Evolutionary conservation across 2,329 filamentous ascomycete genomes (phyloP), one percentile per base, ranked within the genome.

Genomic region (Simplicillium sp.): DNA sequence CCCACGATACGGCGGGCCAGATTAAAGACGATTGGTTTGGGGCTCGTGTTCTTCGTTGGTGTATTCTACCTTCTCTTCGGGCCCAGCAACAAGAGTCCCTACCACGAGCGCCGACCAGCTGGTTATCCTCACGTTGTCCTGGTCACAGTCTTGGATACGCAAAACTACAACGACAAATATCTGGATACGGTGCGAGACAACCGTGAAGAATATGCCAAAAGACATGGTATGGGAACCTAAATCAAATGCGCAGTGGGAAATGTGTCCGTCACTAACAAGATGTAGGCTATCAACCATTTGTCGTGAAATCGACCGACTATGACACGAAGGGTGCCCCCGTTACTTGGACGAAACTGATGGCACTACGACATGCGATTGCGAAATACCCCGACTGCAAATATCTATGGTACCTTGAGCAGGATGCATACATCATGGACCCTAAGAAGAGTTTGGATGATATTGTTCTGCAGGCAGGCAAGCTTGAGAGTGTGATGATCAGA

Each of bases 401-500:
- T 59, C 75, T 97, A 58, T 97, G 90, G 82, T 87, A 83, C 57
- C 78, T 98, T 13, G 86, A 90, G 45, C 77, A 86, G 51, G 80
- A 92, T 53, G 77, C 87, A 8, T 73, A 94, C 50, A 92, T 98
- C 56, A 94, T 95, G 85, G 84, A 92, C 58, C 82, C 85, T 7
- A 65, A 70, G 29, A 64, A 83, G 40, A 74, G 77, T 12, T 65
- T 97, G 29, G 79, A 87, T 48, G 70, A 77, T 2, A 76, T 87
- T 51, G 63, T 98, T 32, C 77, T 94, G 59, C 68, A 77, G 11
- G 65, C 79, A 11, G 66, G 68, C 39, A 76, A 70, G 42, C 71
- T 98, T 37, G 84, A 94, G 54, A 70, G 69, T 16, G 59, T 85
- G 42, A 96, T 97, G 87, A 77, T 92, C 51, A 84, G 80, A 58